phyloP scores from a whole-genome alignment of 2,329 filamentous ascomycete genomes.

The Tolypocladium cylindrosporum region DNA sequence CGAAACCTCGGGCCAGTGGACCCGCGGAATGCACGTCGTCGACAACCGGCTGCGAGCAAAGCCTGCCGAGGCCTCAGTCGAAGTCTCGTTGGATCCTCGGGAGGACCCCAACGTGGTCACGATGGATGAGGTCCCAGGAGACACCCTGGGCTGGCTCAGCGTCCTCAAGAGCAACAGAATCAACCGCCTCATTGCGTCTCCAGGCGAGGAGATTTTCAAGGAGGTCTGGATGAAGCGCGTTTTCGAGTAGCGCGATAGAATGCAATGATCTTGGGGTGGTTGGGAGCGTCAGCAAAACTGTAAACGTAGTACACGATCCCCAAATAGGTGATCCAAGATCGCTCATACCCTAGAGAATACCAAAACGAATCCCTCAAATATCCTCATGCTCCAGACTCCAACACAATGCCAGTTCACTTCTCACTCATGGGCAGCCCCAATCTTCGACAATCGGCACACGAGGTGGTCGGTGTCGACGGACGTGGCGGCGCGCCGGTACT shows the following conservation, averaged over 20 bases:
- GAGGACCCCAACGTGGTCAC: slow-evolving; percentile 28
- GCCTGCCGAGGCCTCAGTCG: slow-evolving; percentile 31
- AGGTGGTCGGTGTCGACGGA: neutral
- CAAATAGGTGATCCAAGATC: neutral
- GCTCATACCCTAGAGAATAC: slow-evolving; percentile 10
- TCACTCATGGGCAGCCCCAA: neutral
- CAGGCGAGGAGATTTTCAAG: slow-evolving; percentile 59
- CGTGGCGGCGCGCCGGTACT: slow-evolving; percentile 11
- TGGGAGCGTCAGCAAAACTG: slow-evolving; percentile 7
- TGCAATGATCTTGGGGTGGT: neutral
- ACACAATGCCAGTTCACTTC: slow-evolving; percentile 4
- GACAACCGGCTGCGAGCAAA: slow-evolving; percentile 58
- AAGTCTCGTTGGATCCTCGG: slow-evolving; percentile 29
- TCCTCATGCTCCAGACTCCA: slow-evolving; percentile 6
- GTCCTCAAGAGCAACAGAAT: slow-evolving; percentile 67
- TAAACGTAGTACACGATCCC: neutral
- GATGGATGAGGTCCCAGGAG: slow-evolving; percentile 50
- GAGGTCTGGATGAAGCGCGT: slow-evolving; percentile 54
- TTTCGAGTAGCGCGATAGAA: slow-evolving; percentile 34
- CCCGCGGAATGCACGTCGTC: slow-evolving; percentile 77
- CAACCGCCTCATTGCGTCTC: slow-evolving; percentile 59
- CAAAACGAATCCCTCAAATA: slow-evolving; percentile 1
- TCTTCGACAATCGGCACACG: neutral
- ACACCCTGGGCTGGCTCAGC: slow-evolving; percentile 70
- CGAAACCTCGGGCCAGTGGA: slow-evolving; percentile 91